Evolutionary conservation across 208 protist species (phyloP).

Genomic region (Tritrichomonas musculus): DNA sequence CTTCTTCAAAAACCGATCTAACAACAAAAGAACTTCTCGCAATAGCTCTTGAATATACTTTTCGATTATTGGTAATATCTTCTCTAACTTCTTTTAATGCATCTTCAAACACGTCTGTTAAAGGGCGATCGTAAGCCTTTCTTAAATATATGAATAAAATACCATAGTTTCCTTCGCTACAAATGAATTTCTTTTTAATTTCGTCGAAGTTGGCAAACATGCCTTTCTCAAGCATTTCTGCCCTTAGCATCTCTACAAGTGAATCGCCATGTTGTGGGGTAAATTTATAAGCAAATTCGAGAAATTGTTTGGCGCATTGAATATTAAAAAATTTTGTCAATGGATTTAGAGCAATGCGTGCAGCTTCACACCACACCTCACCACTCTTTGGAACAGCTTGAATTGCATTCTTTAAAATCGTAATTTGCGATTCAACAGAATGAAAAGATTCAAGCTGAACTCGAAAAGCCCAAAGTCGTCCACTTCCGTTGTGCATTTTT

Average conservation of each 20-base stretch:
- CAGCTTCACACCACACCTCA: conserved; percentile 74
- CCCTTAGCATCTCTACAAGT: conserved; percentile 66
- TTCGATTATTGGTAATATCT: neutral
- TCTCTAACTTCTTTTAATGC: neutral
- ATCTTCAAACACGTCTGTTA: neutral
- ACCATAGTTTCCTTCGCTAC: neutral
- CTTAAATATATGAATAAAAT: neutral
- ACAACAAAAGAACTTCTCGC: neutral
- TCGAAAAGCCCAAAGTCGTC: conserved; percentile 65
- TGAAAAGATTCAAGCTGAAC: conserved; percentile 60
- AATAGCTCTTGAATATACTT: neutral
- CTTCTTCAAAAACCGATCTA: neutral
- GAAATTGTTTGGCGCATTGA: conserved; percentile 54
- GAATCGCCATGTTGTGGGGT: conserved; percentile 77
- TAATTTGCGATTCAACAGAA: conserved; percentile 47
- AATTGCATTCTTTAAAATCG: conserved; percentile 61
- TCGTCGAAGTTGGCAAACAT: neutral
- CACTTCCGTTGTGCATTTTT: conserved; percentile 60
- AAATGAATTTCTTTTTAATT: neutral
- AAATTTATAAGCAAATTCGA: conserved; percentile 69
- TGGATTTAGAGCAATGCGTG: conserved; percentile 62
- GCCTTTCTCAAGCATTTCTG: conserved; percentile 44
- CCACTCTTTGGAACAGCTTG: conserved; percentile 67
- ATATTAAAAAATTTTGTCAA: conserved; percentile 48
- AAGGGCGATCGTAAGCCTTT: neutral